These are phyloP conservation scores for Infundibulicybe gibba DNA, from an alignment of 768 basidiomycete genomes.

Conservation along the genomic window DNA sequence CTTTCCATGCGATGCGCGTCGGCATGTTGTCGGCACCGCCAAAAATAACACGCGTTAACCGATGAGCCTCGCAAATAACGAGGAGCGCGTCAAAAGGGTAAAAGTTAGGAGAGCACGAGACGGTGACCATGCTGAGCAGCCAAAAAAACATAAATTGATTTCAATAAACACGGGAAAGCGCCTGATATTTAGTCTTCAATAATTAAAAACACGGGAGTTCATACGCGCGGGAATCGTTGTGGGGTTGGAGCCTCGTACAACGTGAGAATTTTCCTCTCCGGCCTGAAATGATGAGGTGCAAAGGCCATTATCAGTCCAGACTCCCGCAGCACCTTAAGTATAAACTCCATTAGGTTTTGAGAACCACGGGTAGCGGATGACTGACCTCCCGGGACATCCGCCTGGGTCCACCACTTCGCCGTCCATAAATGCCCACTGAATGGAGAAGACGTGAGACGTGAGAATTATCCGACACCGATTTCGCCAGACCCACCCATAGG, in stretches of 20 bases:
- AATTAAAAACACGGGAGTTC: conserved; percentile 20
- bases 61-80: too few species aligned
- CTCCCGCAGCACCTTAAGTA: conserved; percentile 40
- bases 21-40: too few species aligned
- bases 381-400: conserved; percentile 49
- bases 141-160: background rate
- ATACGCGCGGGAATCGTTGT: conserved; percentile 4
- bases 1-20: too few species aligned
- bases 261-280: conserved; percentile 11
- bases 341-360: background rate
- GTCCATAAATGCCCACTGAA: conserved; percentile 36
- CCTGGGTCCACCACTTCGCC: conserved; percentile 63
- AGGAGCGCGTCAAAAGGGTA: too few species aligned
- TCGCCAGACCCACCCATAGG: background rate
- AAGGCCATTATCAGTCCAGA: conserved; percentile 55
- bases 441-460: too few species aligned
- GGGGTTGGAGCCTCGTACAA: conserved; percentile 2
- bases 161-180: background rate
- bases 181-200: conserved; percentile 1
- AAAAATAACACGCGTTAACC: too few species aligned
- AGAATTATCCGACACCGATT: conserved; percentile 5
- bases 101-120: too few species aligned
- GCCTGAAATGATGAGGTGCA: conserved; percentile 30
- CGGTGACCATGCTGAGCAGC: too few species aligned
- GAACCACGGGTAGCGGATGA: conserved; percentile 4